Conservation (phyloP, 345 rosid genomes). For the Noccaea caerulescens region DNA sequence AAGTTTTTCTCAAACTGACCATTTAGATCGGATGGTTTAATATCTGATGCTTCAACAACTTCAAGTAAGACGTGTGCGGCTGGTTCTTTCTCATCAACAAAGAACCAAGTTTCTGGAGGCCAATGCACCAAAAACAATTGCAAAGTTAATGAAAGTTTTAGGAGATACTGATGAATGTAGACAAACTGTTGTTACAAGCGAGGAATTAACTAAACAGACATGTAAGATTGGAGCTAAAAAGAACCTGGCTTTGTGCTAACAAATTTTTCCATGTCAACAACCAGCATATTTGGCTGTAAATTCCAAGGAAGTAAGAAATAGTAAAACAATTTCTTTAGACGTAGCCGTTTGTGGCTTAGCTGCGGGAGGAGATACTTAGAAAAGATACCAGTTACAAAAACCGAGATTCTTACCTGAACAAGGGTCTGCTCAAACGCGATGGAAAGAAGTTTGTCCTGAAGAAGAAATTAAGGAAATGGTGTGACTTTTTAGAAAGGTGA, state of each 20-base stretch:
- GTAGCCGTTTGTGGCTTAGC: not conserved
- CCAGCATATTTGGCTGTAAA: conserved; percentile 98
- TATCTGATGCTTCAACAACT: conserved; percentile 80
- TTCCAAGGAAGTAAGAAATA: conserved; percentile 6
- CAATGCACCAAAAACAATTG: conserved; percentile 20
- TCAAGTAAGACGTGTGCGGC: conserved; percentile 73
- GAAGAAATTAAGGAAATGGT: conserved; percentile 15
- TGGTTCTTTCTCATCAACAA: conserved; percentile 81
- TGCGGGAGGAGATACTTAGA: not conserved
- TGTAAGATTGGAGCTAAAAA: not conserved
- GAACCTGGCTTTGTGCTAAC: conserved; percentile 63
- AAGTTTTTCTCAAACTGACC: conserved; percentile 49
- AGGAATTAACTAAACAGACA: not conserved
- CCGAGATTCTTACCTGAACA: conserved; percentile 56
- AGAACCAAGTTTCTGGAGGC: conserved; percentile 76
- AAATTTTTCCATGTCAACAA: conserved; percentile 88
- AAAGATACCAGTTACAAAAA: not conserved
- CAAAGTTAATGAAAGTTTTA: conserved; percentile 20
- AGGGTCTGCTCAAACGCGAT: conserved; percentile 91
- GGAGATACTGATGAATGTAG: conserved; percentile 3
- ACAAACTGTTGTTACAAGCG: conserved; percentile 1
- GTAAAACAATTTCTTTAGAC: not conserved
- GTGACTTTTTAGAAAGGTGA: not conserved
- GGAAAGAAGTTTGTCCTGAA: conserved; percentile 92
- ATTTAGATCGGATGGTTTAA: conserved; percentile 84